Evolutionary conservation across 345 rosid species (phyloP).

Genomic region (Populus nigra): DNA sequence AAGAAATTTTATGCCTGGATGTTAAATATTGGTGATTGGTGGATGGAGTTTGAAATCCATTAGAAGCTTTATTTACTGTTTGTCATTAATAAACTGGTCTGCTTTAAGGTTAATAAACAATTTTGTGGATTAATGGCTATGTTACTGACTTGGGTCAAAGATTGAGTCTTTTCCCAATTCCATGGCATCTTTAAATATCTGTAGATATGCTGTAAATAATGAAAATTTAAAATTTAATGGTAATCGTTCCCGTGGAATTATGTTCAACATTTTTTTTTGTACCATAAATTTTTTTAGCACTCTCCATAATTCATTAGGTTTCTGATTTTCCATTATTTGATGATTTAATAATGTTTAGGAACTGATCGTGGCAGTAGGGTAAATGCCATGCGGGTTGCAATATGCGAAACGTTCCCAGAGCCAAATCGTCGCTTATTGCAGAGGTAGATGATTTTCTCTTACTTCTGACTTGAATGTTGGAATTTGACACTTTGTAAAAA

Average conservation of each 20-base stretch:
- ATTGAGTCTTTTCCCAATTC: not conserved
- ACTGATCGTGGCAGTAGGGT: constrained; percentile 64
- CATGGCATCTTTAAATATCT: not conserved
- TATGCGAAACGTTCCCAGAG: constrained; percentile 94
- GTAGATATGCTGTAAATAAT: not conserved
- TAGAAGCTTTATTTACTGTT: not conserved
- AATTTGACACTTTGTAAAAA: not conserved
- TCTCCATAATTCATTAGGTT: not conserved
- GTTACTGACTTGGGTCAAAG: not conserved
- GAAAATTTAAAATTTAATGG: not conserved
- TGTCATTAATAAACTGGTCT: not conserved
- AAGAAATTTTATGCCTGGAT: not conserved
- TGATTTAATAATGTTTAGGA: constrained; percentile 43
- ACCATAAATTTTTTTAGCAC: constrained; percentile 3
- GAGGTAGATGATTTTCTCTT: constrained; percentile 48
- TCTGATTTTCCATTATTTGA: constrained; percentile 12
- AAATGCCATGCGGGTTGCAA: constrained; percentile 79
- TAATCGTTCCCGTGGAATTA: not conserved
- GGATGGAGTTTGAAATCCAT: not conserved
- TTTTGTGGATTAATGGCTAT: not conserved
- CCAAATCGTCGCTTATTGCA: constrained; percentile 93
- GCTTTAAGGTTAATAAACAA: not conserved
- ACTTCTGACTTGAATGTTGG: not conserved
- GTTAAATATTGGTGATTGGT: not conserved
- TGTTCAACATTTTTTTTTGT: not conserved